These are phyloP conservation scores for Prunus yedoensis DNA, from an alignment of 331 rosid species.

Conservation along the genomic window DNA sequence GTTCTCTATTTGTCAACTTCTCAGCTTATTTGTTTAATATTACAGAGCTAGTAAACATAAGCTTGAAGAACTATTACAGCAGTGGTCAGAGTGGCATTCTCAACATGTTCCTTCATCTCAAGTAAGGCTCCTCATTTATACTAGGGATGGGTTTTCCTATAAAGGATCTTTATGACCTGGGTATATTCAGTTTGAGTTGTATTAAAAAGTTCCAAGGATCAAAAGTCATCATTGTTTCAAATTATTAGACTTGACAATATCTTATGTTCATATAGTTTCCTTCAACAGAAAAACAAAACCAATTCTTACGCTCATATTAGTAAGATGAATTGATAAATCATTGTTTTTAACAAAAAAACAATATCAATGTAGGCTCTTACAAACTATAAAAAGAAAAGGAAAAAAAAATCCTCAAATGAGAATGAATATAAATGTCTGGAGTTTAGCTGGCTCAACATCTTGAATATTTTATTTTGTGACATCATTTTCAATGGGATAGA, in stretches of 20 bases:
- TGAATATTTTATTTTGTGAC: neutral
- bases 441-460: neutral
- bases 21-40: slow-evolving; percentile 21
- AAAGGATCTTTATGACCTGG: neutral
- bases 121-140: slow-evolving; percentile 37
- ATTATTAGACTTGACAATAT: neutral
- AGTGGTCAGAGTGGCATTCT: slow-evolving; percentile 98
- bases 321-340: neutral
- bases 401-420: too few species aligned
- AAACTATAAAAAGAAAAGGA: neutral
- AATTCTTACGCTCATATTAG: neutral
- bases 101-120: slow-evolving; percentile 48
- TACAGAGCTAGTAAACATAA: slow-evolving; percentile 78
- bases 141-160: neutral
- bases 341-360: neutral
- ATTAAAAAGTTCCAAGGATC: too few species aligned
- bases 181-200: neutral
- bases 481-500: neutral
- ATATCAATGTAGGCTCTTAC: neutral
- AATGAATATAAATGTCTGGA: neutral
- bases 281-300: neutral
- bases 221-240: too few species aligned
- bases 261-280: neutral
- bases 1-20: slow-evolving; percentile 6
- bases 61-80: slow-evolving; percentile 79